These are phyloP conservation scores for Syncephalis plumigaleata DNA, from an alignment of 371 early-diverging fungal genomes.

Conservation along the genomic window DNA sequence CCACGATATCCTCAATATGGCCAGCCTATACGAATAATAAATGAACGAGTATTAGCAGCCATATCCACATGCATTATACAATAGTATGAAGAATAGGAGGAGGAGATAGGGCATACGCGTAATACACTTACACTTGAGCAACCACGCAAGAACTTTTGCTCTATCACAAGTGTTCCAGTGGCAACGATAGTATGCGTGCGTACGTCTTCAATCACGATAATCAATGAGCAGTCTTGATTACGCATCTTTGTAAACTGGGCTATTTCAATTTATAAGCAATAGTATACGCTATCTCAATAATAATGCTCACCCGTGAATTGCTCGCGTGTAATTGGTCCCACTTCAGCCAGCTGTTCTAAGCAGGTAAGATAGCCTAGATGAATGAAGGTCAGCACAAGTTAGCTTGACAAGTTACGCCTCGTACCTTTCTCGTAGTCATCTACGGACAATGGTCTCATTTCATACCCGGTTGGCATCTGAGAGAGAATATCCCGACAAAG, in stretches of 20 bases:
- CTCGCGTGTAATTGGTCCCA: slow-evolving; percentile 34
- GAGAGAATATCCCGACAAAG: slow-evolving; percentile 29
- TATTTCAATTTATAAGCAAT: no score
- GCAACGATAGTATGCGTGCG: slow-evolving; percentile 50
- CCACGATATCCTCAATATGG: slow-evolving; percentile 89
- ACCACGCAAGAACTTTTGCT: slow-evolving; percentile 86
- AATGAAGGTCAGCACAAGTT: no score
- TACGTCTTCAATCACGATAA: slow-evolving; percentile 63
- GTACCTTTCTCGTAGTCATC: slow-evolving; percentile 62
- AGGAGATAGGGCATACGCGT: no score
- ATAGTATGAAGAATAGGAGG: no score
- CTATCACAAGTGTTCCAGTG: slow-evolving; percentile 85
- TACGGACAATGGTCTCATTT: slow-evolving; percentile 60
- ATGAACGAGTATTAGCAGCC: no score
- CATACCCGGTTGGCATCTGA: slow-evolving; percentile 58
- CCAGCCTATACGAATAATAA: slow-evolving; percentile 26
- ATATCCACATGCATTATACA: no score
- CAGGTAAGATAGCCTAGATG: slow-evolving; percentile 28
- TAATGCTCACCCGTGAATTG: neutral
- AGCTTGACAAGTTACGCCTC: no score
- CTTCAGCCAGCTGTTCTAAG: slow-evolving; percentile 53
- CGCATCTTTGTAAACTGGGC: slow-evolving; percentile 34
- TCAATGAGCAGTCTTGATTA: slow-evolving; percentile 54
- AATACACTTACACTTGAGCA: slow-evolving; percentile 64
- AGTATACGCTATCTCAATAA: no score